Conservation (phyloP, 371 early-diverging fungal genomes). For the Haplosporangium sp. region DNA sequence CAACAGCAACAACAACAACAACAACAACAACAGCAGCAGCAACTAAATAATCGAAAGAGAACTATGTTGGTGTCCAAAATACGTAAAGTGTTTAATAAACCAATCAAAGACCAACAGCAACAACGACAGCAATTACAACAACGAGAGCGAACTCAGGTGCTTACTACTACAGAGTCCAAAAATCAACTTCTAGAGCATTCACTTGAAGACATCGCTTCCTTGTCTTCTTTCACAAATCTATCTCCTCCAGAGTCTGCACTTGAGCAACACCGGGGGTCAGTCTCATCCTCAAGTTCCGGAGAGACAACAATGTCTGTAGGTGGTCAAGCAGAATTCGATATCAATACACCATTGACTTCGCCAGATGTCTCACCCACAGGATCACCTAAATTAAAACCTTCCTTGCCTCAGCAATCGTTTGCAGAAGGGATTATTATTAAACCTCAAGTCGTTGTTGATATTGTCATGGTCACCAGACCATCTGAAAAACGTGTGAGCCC, state of each 20-base stretch:
- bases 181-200: background rate
- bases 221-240: slow-evolving; percentile 3
- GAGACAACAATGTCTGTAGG: slow-evolving; percentile 30
- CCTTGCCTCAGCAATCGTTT: background rate
- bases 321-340: slow-evolving; percentile 12
- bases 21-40: too few species aligned
- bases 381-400: slow-evolving; percentile 28
- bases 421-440: background rate
- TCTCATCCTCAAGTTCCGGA: slow-evolving; percentile 45
- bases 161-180: too few species aligned
- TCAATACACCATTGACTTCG: slow-evolving; percentile 31
- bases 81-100: slow-evolving; percentile 47
- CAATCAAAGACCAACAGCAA: slow-evolving; percentile 19
- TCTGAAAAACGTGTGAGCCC: slow-evolving; percentile 16
- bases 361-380: slow-evolving; percentile 44
- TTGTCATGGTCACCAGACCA: background rate
- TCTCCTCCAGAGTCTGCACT: slow-evolving; percentile 1
- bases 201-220: slow-evolving; percentile 25
- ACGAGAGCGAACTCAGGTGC: too few species aligned
- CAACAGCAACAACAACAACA: too few species aligned
- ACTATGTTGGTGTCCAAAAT: slow-evolving; percentile 39
- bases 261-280: slow-evolving; percentile 44
- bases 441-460: background rate
- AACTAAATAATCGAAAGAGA: slow-evolving; percentile 18
- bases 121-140: background rate